Conservation (phyloP, 176 grass and related monocot species). For the Oryza glumipatula region DNA sequence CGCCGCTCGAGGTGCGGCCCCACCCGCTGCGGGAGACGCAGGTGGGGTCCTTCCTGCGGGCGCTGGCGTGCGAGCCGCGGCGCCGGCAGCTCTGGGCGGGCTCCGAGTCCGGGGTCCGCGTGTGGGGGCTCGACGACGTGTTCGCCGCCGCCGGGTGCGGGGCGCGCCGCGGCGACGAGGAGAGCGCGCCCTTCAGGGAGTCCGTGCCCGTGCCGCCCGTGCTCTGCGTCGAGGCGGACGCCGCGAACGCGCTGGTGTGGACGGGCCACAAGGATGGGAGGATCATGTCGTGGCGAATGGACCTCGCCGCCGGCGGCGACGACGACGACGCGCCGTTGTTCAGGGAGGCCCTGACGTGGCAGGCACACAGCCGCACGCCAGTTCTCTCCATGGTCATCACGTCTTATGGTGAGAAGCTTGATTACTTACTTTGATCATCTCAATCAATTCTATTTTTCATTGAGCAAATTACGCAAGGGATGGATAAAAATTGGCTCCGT, state of each 20-base stretch:
- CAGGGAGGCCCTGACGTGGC: slow-evolving; percentile 71
- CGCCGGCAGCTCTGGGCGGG: slow-evolving; percentile 74
- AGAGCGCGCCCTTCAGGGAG: slow-evolving; percentile 71
- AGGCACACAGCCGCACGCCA: slow-evolving; percentile 60
- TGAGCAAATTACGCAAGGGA: not conserved
- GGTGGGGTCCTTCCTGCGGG: slow-evolving; percentile 79
- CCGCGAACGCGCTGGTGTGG: slow-evolving; percentile 63
- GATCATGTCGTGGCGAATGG: slow-evolving; percentile 75
- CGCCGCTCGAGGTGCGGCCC: slow-evolving; percentile 73
- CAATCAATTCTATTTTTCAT: not conserved
- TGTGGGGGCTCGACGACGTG: slow-evolving; percentile 61
- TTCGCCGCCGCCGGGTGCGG: slow-evolving; percentile 36
- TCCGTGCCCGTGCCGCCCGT: slow-evolving; percentile 56
- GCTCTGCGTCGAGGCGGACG: slow-evolving; percentile 72
- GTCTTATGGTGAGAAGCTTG: slow-evolving; percentile 59
- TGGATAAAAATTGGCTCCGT: slow-evolving; percentile 1
- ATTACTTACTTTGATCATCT: not conserved
- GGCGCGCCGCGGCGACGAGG: slow-evolving; percentile 75
- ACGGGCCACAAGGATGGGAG: slow-evolving; percentile 88
- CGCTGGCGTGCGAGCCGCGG: slow-evolving; percentile 52
- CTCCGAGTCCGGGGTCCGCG: slow-evolving; percentile 67
- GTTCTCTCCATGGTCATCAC: slow-evolving; percentile 81
- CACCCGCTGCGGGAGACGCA: slow-evolving; percentile 90
- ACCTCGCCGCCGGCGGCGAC: slow-evolving; percentile 10
- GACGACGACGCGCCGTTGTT: slow-evolving; percentile 42